phyloP scores from a whole-genome alignment of 495 filamentous ascomycete genomes.

The Aspergillus egyptiacus region DNA sequence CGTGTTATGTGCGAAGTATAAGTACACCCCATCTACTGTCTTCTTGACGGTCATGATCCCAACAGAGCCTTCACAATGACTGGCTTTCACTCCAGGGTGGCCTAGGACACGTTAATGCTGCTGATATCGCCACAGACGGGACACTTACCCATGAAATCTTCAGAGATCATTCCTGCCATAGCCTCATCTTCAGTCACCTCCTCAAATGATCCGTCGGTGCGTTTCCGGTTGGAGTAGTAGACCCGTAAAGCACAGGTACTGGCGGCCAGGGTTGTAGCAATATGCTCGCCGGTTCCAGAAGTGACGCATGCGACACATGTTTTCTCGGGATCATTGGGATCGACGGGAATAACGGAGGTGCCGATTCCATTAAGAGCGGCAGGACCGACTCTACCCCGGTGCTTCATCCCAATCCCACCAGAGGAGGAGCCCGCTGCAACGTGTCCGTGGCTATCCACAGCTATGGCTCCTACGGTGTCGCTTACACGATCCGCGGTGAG shows the following conservation, averaged over 20 bases:
- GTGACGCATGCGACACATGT: conserved; percentile 71
- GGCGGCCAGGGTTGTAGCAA: conserved; percentile 85
- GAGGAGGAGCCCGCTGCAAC: conserved; percentile 98
- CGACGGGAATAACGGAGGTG: conserved; percentile 72
- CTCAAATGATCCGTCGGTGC: conserved; percentile 52
- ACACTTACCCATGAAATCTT: conserved; percentile 66
- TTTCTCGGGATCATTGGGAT: conserved; percentile 53
- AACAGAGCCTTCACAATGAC: conserved; percentile 68
- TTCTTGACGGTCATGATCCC: conserved; percentile 82
- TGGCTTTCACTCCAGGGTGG: conserved; percentile 69
- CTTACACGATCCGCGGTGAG: conserved; percentile 52
- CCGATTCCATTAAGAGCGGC: conserved; percentile 90
- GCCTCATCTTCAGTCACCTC: conserved; percentile 65
- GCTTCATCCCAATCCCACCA: conserved; percentile 98
- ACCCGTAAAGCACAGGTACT: conserved; percentile 70
- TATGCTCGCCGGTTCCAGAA: conserved; percentile 94
- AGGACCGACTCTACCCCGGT: conserved; percentile 81
- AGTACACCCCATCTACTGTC: conserved; percentile 57
- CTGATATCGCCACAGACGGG: not conserved
- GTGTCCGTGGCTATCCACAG: conserved; percentile 73
- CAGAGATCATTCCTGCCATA: conserved; percentile 61
- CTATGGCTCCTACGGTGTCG: conserved; percentile 94
- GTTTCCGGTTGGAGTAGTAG: conserved; percentile 57
- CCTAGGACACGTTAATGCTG: conserved; percentile 25
- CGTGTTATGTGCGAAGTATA: conserved; percentile 90